Evolutionary conservation across 2,329 filamentous ascomycete species (phyloP), one percentile per base, ranked within the genome.

Genomic region (Dothistroma pini): DNA sequence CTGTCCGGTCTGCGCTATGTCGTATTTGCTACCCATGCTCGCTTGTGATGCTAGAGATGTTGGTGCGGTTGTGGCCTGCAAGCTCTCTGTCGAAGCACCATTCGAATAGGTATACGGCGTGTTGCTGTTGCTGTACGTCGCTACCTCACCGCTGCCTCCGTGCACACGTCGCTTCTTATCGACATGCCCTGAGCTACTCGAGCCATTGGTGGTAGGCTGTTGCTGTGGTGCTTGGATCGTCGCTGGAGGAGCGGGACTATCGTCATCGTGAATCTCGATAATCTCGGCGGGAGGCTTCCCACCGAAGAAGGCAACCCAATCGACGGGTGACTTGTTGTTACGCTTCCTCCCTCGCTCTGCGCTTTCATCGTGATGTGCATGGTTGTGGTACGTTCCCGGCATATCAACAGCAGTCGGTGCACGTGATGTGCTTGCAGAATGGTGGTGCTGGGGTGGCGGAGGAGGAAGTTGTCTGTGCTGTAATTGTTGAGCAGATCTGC

Each of bases 1-100:
- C 75, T 95, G 89, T 35, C 92, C 91, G n/a, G 86, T 80, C 56
- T 84, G 81, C 34, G 80, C 80, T 35, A 52, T 58, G 88, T 84
- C 64, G 88, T 85, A 55, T 90, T 87, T 88, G 38, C 79, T 73
- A 38, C 81, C 83, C 66, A 80, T 84, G 75, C 83, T 84, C 31
- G 79, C 80, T 68, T 84, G 81, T 7, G 90, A 93, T 14, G 87
- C 89, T 6, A 93, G 78, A 14, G 93, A 97, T 0, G 95, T 97
- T 4, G 72, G 69, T 5, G 92, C 88, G 49, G 93, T 93, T 0
- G 93, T 97, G 3, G 91, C 95, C 71, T 93, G 70, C 10, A 72
- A 63, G 63, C 71, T 73, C 47, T 74, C 72, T 1, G 72, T 70
- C n/a, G 72, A 74, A 1, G 66, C 89, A 87, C 31, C 89, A 89